Base-by-base conservation (phyloP, 495 filamentous ascomycete genomes). In the Chaetomium tenue region DNA sequence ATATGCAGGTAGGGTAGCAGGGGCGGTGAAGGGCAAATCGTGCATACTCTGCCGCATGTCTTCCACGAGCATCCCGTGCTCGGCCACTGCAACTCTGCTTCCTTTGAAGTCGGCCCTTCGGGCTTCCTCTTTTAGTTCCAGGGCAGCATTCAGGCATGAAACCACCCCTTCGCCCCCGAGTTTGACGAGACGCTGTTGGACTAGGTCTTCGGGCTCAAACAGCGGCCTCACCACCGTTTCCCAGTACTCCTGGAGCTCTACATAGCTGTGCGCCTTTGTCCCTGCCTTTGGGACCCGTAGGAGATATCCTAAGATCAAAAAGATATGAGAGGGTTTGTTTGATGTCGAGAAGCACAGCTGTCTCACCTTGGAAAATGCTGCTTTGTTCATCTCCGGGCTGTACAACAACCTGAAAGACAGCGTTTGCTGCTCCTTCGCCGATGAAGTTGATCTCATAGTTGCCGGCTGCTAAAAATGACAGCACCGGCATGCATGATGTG, bases 41-140 rank as follows among this genome's bases (percentile, higher is more conserved):
- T 3, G 66, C 65, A 33, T 50, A 73, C 70, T 68, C 22, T 72
- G 69, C 22, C 75, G 86, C 93, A 98, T 96, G 68, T 97, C 90
- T 42, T 87, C 88, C 42, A 97, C 81, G 0, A 97, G 76, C 55
- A 93, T 80, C 0, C 87, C 92, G 64, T 86, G 84, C 61, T 88
- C 82, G 22, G 81, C 81, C 2, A 77, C 65, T 39, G 82, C 86
- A n/a, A 89, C 80, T 67, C 84, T 86, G n/a, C 80, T 80, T 53
- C 84, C 86, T 63, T 74, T 77, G 48, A 74, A 78, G 54, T 78
- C 88, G 76, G 64, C 76, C 77, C 63, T 69, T 64, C 20, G 84
- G 73, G 18, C 70, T 61, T 83, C 75, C 3, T 79, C 74, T 26
- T 71, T 55, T 8, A 63, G 51, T 11, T 66, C 71, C 5, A 90